Evolutionary conservation across 768 basidiomycete species (phyloP).

Genomic region (Tubosaeta sp.): DNA sequence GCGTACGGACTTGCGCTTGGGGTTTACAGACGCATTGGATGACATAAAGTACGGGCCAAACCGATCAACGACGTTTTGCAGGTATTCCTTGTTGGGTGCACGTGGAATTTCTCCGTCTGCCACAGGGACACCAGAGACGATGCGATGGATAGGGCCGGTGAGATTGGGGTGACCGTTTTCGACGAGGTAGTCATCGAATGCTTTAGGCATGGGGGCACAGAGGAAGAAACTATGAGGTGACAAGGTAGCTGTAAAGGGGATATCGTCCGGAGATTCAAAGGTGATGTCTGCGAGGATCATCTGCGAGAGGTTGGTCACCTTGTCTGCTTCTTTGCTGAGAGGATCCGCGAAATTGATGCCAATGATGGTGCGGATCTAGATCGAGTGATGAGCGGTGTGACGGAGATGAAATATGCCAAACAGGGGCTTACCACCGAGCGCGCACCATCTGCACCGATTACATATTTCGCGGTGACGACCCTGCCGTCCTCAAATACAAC

Average conservation of each 20-base stretch:
- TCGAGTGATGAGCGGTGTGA: not conserved
- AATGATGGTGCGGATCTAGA: conserved; percentile 40
- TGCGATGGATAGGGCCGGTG: conserved; percentile 31
- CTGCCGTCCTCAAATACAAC: conserved; percentile 47
- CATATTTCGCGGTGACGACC: conserved; percentile 40
- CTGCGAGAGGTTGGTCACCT: conserved; percentile 31
- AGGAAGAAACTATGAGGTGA: conserved; percentile 14
- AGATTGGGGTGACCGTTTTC: conserved; percentile 9
- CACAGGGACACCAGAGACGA: conserved; percentile 39
- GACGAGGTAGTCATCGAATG: conserved; percentile 17
- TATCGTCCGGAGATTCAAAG: conserved; percentile 2
- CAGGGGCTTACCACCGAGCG: not conserved
- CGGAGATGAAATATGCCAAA: not conserved
- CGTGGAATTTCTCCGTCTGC: conserved; percentile 34
- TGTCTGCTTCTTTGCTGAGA: conserved; percentile 23
- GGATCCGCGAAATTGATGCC: conserved; percentile 47
- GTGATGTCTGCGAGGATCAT: conserved; percentile 18
- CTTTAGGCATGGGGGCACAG: conserved; percentile 9
- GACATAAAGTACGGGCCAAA: conserved; percentile 36
- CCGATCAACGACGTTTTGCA: conserved; percentile 41
- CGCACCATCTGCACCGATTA: conserved; percentile 52
- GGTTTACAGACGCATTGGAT: conserved; percentile 35
- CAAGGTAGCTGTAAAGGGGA: not conserved
- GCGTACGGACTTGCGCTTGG: conserved; percentile 23
- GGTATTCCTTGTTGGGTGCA: conserved; percentile 37